Evolutionary conservation across 768 basidiomycete species (phyloP), one percentile per base, ranked within the genome.

Genomic region (Phanerochaete carnosa): DNA sequence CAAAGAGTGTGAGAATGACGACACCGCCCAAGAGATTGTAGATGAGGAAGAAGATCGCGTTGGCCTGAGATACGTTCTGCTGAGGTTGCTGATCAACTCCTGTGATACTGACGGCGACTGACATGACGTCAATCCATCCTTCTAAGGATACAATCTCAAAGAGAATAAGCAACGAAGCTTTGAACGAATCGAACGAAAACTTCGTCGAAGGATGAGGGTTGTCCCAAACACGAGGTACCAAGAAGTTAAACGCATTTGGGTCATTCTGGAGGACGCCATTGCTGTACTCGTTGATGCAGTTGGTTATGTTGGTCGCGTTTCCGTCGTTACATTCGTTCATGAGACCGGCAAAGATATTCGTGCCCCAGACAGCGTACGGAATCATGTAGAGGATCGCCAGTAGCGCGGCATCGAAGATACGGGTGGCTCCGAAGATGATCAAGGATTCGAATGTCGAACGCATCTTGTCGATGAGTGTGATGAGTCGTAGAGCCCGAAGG

Each of bases 111-210:
- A 90, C 90, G 1, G 88, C 89, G 26, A 88, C 81, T 37, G 74
- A 76, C 89, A 97, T 90, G 53, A 95, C 96, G 69, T 95, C 93
- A n/a, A 92, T 83, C 96, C 95, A 98, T 1, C 96, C 96, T 75
- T 96, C 95, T 52, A 97, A 76, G 0, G 95, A 96, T 25, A 98
- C 93, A 65, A 96, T 94, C 75, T 98, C 96, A 67, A 97, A 98
- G 1, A 98, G 81, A 68, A 98, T 97, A 56, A 98, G 81, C 43
- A 98, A 77, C 0, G 93, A 89, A 3, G 87, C 76, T 7, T 83
- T 80, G 74, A 98, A 98, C 15, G 78, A 85, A 74, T 98, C 96
- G 69, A 98, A 98, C 2, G 88, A 90, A 76, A 94, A 98, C 1
- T 81, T 81, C 1, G 91, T 93, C 22, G 88, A 89, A 5, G 88